A percentile compares a stretch with the other conserved stretches of the same genome.
Evolutionary conservation across 495 filamentous ascomycete genomes (phyloP).

Genomic region (Neurospora pannonica): DNA sequence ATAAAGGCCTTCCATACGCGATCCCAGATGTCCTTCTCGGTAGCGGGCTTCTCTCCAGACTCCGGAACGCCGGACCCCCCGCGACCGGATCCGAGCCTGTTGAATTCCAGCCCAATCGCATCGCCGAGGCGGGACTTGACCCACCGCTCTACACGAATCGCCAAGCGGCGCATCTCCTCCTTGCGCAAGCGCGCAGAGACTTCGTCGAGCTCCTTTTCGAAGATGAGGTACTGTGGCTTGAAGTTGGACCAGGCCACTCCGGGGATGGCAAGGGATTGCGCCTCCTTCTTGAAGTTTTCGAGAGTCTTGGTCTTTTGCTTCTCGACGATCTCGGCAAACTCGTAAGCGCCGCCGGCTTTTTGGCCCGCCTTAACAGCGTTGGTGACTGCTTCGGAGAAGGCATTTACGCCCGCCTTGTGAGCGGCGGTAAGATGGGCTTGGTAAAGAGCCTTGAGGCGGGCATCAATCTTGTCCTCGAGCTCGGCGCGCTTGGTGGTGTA

Average conservation of each 20-base stretch:
- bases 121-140: conserved; percentile 80
- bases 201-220: conserved; percentile 76
- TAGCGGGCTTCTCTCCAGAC: conserved; percentile 55
- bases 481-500: conserved; percentile 77
- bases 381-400: conserved; percentile 78
- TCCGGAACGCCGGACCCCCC: conserved; percentile 73
- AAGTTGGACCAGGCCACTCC: conserved; percentile 75
- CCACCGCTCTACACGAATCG: conserved; percentile 83
- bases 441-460: conserved; percentile 77
- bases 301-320: conserved; percentile 68
- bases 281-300: conserved; percentile 67
- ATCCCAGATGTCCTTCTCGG: conserved; percentile 89
- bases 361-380: conserved; percentile 74
- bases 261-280: conserved; percentile 59
- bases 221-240: conserved; percentile 42
- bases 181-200: conserved; percentile 72
- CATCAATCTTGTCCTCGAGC: conserved; percentile 76
- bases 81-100: conserved; percentile 79
- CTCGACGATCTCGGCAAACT: conserved; percentile 90
- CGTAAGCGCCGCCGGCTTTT: conserved; percentile 79
- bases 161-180: conserved; percentile 92
- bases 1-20: conserved; percentile 85
- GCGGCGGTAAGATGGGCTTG: conserved; percentile 75
- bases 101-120: conserved; percentile 87
- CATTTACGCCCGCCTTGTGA: conserved; percentile 79